Base-by-base conservation (phyloP, 495 filamentous ascomycete genomes). In the Diplogelasinospora grovesii region DNA sequence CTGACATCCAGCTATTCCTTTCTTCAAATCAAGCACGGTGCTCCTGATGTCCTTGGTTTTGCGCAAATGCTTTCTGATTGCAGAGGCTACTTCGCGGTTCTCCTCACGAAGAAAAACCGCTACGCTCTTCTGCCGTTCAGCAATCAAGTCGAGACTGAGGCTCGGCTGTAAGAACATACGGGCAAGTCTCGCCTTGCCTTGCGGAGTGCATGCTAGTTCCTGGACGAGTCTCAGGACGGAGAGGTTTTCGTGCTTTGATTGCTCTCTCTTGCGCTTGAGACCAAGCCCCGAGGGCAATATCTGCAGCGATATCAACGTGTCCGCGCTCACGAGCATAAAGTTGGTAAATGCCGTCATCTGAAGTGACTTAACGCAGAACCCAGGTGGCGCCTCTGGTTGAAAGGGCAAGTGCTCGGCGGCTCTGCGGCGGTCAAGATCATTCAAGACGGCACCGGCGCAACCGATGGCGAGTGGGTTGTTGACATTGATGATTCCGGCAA, bases 101-200 rank as follows among this genome's bases (percentile, higher is more conserved):
- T 86, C 79, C 0, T 83, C 76, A 22, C 74, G 71, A 3, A 92
- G 61, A 43, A 97, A 75, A 1, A 82, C 64, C 5, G 68, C 62
- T 39, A 92, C 79, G 4, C 83, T 78, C 15, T 74, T 64, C 29
- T 93, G 81, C 20, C 92, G 77, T 51, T 89, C 74, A n/a, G 70
- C 65, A 43, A 97, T 90, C 4, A 83, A 49, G 11, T 63, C 59
- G 3, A 85, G 49, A 37, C 88, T 71, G 22, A 79, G 67, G 32
- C 74, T 93, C 22, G 92, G 92, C 0, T 84, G 80, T 22, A 96
- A 70, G 46, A 98, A 94, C 48, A 86, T 84, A 51, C 88, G 83
- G 15, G 85, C 80, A 3, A 98, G 71, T 33, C 74, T 77, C 18
- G 66, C 57, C 50, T 81, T 86, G 2, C 93, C 92, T 50, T 95